phyloP scores from a whole-genome alignment of 1,284 basidiomycete species.

The Ceratobasidium sp. region DNA sequence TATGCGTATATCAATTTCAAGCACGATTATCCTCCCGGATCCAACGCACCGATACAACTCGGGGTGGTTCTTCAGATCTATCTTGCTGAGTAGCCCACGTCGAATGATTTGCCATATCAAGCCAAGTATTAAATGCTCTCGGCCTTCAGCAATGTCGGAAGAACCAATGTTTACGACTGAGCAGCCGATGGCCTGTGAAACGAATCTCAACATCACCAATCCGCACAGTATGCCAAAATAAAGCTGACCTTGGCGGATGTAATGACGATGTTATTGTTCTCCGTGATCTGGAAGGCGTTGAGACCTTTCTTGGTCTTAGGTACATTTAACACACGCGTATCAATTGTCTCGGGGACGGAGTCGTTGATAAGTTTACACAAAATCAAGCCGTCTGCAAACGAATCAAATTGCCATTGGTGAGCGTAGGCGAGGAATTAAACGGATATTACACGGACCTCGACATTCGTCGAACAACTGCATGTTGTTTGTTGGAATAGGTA shows the following conservation, averaged over 20 bases:
- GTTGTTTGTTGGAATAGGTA: constrained; percentile 96
- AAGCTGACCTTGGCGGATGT: constrained; percentile 79
- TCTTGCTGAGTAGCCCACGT: constrained; percentile 90
- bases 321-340: constrained; percentile 97
- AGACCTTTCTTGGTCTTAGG: constrained; percentile 78
- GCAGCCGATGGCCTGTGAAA: constrained; percentile 83
- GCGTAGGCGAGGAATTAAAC: not conserved
- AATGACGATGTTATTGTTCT: constrained; percentile 99
- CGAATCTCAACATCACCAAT: not conserved
- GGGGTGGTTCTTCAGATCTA: constrained; percentile 98
- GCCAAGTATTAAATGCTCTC: constrained; percentile 97
- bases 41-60: constrained; percentile 80
- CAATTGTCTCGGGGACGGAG: constrained; percentile 98
- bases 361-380: constrained; percentile 99
- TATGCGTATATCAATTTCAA: constrained; percentile 9
- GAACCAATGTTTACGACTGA: constrained; percentile 99
- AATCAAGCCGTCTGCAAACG: constrained; percentile 81
- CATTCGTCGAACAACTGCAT: constrained; percentile 99
- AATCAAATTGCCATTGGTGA: not conserved
- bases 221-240: not conserved
- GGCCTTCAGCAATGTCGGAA: constrained; percentile 89
- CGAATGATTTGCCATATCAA: constrained; percentile 99
- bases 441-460: constrained; percentile 59
- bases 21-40: not conserved
- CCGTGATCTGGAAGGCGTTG: constrained; percentile 98